Base-by-base conservation (phyloP, 139 green algal genomes). In the Tetradesmus lagerheimii region DNA sequence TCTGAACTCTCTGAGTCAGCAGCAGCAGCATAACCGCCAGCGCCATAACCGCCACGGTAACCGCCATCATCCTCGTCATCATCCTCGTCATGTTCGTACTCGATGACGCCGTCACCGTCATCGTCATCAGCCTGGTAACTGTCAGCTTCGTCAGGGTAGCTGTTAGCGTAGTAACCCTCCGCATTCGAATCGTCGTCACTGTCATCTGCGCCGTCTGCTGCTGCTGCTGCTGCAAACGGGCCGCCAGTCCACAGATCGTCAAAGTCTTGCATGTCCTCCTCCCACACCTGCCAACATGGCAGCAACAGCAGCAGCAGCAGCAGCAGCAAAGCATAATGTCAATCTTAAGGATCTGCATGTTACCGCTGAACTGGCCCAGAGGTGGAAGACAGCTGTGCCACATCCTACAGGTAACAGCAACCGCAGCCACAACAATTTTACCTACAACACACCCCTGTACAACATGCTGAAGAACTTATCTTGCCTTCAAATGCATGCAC, bases 111-210 rank as follows among this genome's bases (percentile, higher is more conserved):
- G 27, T 39, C 41, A 31, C 57, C 53, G 8, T 38, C 57, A 25
- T 87, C 82, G 5, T 79, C 82, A 11, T 35, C 27, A 1, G 8
- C 27, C 25, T 86, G 80, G 4, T 45, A 75, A 15, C 80, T 86
- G 53, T 78, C 53, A 20, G n/a, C 71, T 9, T 78, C 82, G 11
- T 87, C 82, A 62, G 82, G 82, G 31, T 87, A 87, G 57, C 57
- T 78, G 39, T 87, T 87, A 34, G 82, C 82, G 53, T 87, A 87
- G 35, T 87, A 53, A 14, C 66, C 82, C 82, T 87, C 82, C 16
- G 82, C 53, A 38, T 37, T 66, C 31, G 18, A n/a, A 34, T 74
- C 80, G 81, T 77, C 81, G 38, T 86, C 81, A 16, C 37, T 86
- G 39, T 86, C 81, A 76, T 76, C 45, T 29, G 35, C 80, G 20